Base-by-base conservation (phyloP, 2,329 filamentous ascomycete species). In the Colletotrichum australisinense region DNA sequence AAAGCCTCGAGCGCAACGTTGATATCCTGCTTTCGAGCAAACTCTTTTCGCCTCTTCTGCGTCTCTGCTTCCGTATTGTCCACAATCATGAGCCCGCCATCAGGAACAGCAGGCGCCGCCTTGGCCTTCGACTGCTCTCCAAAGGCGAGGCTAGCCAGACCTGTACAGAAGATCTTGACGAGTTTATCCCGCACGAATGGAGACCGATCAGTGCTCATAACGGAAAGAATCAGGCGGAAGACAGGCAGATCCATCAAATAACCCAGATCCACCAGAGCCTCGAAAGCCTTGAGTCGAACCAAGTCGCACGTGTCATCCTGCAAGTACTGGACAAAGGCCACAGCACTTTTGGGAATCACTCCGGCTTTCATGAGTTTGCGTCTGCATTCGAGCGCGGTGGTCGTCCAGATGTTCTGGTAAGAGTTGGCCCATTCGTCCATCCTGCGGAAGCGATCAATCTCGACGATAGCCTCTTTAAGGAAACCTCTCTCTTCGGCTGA, bases 351-450 rank as follows among this genome's bases (percentile, higher is more conserved):
- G 1, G 88, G 86, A 42, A 93, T 91, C 19, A 92, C 87, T 19
- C 88, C 86, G 4, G 89, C 88, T 81, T 92, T 91, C 91, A 93
- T 93, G 64, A 93, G 82, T 53, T 84, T 85, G 77, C 87, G 86
- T 78, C 91, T 90, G 69, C 91, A 91, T 69, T 91, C 88, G 56
- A 93, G 81, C 4, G 89, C 89, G 22, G 91, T 88, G 74, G 88
- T 86, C 22, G 91, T 92, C 86, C 90, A 91, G 67, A 91, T 87
- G 74, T 93, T 93, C 73, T 93, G 90, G 78, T 92, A 92, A 3
- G 91, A 93, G 73, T 89, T 86, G 19, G 90, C 90, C 88, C 92
- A 93, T 78, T 93, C 91, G 78, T 93, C 92, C 83, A 91, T 91
- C 26, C 91, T 86, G 60, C 91, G 87, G 76, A 92, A 91, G 66